Percentiles rank a stretch among this genome's conserved stretches.
These are phyloP conservation scores for Talaromyces proteolyticus DNA, from an alignment of 495 filamentous ascomycete genomes.

Conservation along the genomic window DNA sequence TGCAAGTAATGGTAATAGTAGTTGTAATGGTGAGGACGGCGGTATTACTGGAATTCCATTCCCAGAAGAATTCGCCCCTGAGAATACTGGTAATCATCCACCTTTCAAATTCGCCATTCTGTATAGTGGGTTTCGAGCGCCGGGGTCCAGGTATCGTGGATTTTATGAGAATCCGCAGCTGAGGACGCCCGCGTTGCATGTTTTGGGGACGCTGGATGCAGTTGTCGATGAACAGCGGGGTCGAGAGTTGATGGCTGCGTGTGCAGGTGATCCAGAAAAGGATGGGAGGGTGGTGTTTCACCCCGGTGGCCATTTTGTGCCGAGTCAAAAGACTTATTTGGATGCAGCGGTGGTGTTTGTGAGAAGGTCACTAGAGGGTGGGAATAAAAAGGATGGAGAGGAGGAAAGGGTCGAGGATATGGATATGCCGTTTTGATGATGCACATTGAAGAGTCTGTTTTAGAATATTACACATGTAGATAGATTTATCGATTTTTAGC, in stretches of 20 bases:
- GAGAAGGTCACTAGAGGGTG: slow-evolving; percentile 45
- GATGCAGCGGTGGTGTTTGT: slow-evolving; percentile 72
- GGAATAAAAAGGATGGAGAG: slow-evolving; percentile 32
- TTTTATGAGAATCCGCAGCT: slow-evolving; percentile 69
- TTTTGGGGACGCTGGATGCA: slow-evolving; percentile 79
- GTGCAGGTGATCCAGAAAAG: slow-evolving; percentile 43
- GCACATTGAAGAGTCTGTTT: background rate
- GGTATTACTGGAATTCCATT: slow-evolving; percentile 39
- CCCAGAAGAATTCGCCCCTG: slow-evolving; percentile 45
- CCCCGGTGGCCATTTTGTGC: slow-evolving; percentile 91
- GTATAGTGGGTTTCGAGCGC: slow-evolving; percentile 75
- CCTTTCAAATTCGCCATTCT: slow-evolving; percentile 71
- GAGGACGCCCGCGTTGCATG: slow-evolving; percentile 71
- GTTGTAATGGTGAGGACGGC: too few species aligned
- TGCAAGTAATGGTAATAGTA: too few species aligned
- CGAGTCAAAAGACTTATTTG: slow-evolving; percentile 72
- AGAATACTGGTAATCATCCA: slow-evolving; percentile 34
- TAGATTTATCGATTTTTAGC: background rate
- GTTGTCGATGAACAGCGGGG: slow-evolving; percentile 77
- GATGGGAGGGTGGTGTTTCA: slow-evolving; percentile 68
- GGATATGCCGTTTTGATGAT: slow-evolving; percentile 55
- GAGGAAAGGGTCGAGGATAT: slow-evolving; percentile 57
- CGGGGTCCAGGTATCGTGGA: slow-evolving; percentile 51
- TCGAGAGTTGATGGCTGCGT: slow-evolving; percentile 59
- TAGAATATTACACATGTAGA: too few species aligned